Percentiles rank a stretch among this genome's conserved stretches.
phyloP scores from a whole-genome alignment of 225 moss, liverwort and hornwort species.

The Ulota crispa region DNA sequence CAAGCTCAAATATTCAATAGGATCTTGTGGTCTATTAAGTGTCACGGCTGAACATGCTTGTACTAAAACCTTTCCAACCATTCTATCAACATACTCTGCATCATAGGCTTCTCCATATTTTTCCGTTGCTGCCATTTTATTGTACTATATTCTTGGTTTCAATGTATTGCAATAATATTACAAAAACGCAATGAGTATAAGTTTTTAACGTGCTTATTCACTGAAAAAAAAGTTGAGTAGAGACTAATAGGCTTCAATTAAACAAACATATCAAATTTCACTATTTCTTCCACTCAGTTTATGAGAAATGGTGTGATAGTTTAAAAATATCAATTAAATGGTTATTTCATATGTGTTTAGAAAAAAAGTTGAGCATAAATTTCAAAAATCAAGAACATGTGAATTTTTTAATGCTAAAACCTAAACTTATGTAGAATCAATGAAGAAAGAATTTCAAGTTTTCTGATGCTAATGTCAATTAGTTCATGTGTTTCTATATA shows the following conservation, averaged over 20 bases:
- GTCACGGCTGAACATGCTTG: slow-evolving; percentile 43
- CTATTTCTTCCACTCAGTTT: neutral
- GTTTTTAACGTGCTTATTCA: accelerated
- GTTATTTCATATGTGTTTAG: too few species aligned
- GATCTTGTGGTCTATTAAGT: slow-evolving; percentile 41
- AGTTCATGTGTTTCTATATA: accelerated
- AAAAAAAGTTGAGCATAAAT: too few species aligned
- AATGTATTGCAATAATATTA: too few species aligned
- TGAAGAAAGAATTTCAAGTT: neutral
- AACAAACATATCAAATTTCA: accelerated
- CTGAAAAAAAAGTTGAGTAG: neutral
- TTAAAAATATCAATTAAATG: neutral
- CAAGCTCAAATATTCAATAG: slow-evolving; percentile 52
- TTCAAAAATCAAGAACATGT: too few species aligned
- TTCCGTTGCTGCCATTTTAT: slow-evolving; percentile 1
- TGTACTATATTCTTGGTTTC: neutral
- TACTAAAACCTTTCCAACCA: slow-evolving; percentile 47
- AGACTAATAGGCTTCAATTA: too few species aligned
- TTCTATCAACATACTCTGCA: slow-evolving; percentile 42
- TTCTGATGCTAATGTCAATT: too few species aligned
- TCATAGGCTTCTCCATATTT: slow-evolving; percentile 47
- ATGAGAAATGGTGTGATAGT: accelerated
- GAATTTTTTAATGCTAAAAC: neutral
- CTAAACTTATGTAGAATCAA: neutral
- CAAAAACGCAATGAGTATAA: accelerated